These are phyloP conservation scores for Metschnikowia similis DNA, from an alignment of 805 yeast species.

Conservation along the genomic window DNA sequence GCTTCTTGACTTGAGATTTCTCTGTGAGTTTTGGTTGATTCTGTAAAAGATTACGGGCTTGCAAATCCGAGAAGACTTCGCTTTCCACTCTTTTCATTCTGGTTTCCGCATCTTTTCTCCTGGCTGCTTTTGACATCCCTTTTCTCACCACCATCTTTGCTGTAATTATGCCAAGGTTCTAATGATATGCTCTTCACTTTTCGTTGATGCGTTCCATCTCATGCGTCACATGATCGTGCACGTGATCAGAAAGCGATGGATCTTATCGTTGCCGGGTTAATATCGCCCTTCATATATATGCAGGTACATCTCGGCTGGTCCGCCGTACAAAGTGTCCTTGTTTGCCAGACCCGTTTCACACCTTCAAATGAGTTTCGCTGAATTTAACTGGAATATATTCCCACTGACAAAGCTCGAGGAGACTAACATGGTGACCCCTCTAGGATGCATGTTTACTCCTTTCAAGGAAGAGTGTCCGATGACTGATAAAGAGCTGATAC, in stretches of 20 bases:
- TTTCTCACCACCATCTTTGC: conserved; percentile 52
- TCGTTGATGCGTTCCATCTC: conserved; percentile 2
- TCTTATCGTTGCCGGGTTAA: conserved; percentile 3
- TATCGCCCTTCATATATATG: background rate
- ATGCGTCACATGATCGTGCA: background rate
- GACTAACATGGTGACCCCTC: conserved; percentile 27
- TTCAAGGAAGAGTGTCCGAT: conserved; percentile 8
- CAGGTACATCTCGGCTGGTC: background rate
- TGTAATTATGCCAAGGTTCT: too few species aligned
- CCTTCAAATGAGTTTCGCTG: conserved; percentile 28
- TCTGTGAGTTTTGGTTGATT: conserved; percentile 57
- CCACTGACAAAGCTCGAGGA: conserved; percentile 38
- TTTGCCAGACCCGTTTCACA: background rate
- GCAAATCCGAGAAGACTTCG: conserved; percentile 61
- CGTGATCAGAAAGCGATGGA: background rate
- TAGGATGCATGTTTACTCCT: conserved; percentile 37
- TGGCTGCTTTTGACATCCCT: conserved; percentile 49
- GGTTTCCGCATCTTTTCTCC: conserved; percentile 51
- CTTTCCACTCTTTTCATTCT: conserved; percentile 55
- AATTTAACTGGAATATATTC: conserved; percentile 68
- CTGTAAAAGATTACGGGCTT: conserved; percentile 64
- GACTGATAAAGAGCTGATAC: conserved; percentile 14
- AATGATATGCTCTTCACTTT: conserved; percentile 6
- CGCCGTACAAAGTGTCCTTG: background rate
- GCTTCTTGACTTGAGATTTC: conserved; percentile 49